Evolutionary conservation across 2,329 filamentous ascomycete genomes (phyloP), one percentile per base, ranked within the genome.

Genomic region (Trichophyton rubrum): DNA sequence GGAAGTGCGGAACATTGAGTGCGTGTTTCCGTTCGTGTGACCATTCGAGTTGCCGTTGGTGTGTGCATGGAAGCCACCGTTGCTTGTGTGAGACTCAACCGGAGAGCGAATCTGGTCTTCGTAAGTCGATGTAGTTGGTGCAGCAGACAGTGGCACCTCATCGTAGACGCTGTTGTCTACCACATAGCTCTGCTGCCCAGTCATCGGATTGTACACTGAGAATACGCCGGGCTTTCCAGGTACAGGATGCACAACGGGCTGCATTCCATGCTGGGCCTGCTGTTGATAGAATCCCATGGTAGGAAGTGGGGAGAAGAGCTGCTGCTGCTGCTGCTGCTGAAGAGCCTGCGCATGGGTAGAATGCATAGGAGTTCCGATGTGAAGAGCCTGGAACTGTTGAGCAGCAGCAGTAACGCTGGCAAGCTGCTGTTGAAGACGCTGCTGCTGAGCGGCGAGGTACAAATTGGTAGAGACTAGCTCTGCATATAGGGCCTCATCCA

Each of bases 361-460:
- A 22, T 66, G 71, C 60, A 74, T 64, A 47, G 71, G 67, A 56
- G 68, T 70, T 69, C 80, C 85, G 62, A 95, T 72, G 72, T 81
- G 90, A 75, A 95, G 78, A 65, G 83, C 84, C 72, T 90, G 87
- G 69, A 91, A 88, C 73, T 91, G 88, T 74, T 90, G 88, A 62
- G 89, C 87, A 41, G 88, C 88, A 59, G 86, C 85, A 69, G 92
- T 93, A 24, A 96, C 85, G 65, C 79, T 88, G 67, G 90, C 83
- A 66, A 97, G 82, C 76, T 97, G 90, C 76, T 96, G 91, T 76
- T 97, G 91, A 59, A 97, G 84, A 65, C 89, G 87, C 77, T 96
- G 90, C 76, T 97, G 92, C 75, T 96, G 91, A 71, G 96, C 90
- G 45, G 90, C 90, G 58, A 99, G 82, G 70, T 95, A 95, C 71